phyloP scores from a whole-genome alignment of 768 basidiomycete species.

The Lactarius vividus region DNA sequence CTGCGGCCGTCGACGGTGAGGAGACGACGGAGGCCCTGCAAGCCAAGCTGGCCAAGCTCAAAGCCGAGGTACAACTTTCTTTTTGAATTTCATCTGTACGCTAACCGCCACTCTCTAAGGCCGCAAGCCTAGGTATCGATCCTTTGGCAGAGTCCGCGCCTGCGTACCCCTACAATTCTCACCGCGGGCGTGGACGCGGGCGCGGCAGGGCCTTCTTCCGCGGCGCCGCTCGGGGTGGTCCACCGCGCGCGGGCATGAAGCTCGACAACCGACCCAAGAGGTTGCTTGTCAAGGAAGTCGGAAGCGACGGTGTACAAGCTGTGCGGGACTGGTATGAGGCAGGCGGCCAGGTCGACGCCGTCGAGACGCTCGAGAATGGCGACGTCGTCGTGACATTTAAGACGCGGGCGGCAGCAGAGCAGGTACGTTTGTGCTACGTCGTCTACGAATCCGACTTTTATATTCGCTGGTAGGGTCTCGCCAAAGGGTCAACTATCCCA shows the following conservation, averaged over 20 bases:
- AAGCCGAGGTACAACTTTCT: conserved; percentile 60
- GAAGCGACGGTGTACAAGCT: conserved; percentile 51
- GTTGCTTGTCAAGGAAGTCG: conserved; percentile 68
- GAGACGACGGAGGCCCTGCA: conserved; percentile 68
- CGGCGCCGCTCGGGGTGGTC: conserved; percentile 60
- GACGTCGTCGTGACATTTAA: conserved; percentile 68
- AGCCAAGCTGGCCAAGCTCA: conserved; percentile 71
- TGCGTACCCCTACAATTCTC: conserved; percentile 37
- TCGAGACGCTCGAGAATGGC: conserved; percentile 53
- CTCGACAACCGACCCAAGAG: conserved; percentile 87
- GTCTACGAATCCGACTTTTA: neutral
- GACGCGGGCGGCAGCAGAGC: conserved; percentile 71
- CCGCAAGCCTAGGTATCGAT: conserved; percentile 67
- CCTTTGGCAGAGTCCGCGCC: conserved; percentile 39
- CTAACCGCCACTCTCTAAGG: conserved; percentile 40
- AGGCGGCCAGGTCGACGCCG: conserved; percentile 65
- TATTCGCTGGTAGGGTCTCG: conserved; percentile 50
- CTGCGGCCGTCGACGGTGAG: conserved; percentile 43
- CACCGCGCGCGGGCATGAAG: conserved; percentile 73
- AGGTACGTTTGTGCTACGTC: conserved; percentile 45
- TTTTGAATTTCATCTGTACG: neutral
- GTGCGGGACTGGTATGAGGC: conserved; percentile 85
- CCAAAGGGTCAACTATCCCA: conserved; percentile 68
- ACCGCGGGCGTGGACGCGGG: conserved; percentile 65
- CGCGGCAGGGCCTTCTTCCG: conserved; percentile 59